Percentiles rank a stretch among this genome's conserved stretches.
These are phyloP conservation scores for Fusarium udum DNA, from an alignment of 2,329 filamentous ascomycete genomes.

Conservation along the genomic window DNA sequence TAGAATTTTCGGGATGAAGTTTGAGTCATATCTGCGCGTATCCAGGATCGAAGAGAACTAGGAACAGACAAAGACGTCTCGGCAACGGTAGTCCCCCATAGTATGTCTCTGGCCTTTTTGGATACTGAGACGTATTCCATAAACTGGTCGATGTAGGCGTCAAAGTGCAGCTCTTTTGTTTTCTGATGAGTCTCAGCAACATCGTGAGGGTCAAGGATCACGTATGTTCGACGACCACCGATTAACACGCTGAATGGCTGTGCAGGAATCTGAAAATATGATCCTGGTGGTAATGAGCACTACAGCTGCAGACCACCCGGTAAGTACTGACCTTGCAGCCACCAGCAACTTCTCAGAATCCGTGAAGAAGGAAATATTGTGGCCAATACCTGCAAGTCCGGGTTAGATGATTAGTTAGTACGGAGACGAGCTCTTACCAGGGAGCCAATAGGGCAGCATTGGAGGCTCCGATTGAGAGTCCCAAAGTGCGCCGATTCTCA, in stretches of 20 bases:
- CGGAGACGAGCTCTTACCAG: background rate
- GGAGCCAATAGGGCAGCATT: background rate
- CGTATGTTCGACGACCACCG: background rate
- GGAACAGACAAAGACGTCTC: background rate
- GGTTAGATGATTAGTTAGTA: background rate
- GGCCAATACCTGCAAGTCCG: background rate
- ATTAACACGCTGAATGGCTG: background rate
- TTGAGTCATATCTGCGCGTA: background rate
- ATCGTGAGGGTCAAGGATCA: background rate
- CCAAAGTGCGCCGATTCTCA: background rate
- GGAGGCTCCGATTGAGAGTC: background rate
- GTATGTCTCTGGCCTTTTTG: background rate
- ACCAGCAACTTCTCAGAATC: background rate
- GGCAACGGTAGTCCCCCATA: background rate
- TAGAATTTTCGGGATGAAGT: background rate
- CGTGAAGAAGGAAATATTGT: background rate
- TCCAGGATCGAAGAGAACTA: background rate
- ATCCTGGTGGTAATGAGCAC: background rate
- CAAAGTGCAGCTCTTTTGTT: background rate
- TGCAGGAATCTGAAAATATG: background rate
- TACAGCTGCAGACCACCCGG: fast-evolving
- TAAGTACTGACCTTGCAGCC: background rate
- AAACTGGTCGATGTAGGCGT: background rate
- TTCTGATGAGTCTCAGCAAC: background rate
- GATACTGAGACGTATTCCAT: background rate